Conservation (phyloP, 1,284 basidiomycete genomes). For the Serendipita sp. region DNA sequence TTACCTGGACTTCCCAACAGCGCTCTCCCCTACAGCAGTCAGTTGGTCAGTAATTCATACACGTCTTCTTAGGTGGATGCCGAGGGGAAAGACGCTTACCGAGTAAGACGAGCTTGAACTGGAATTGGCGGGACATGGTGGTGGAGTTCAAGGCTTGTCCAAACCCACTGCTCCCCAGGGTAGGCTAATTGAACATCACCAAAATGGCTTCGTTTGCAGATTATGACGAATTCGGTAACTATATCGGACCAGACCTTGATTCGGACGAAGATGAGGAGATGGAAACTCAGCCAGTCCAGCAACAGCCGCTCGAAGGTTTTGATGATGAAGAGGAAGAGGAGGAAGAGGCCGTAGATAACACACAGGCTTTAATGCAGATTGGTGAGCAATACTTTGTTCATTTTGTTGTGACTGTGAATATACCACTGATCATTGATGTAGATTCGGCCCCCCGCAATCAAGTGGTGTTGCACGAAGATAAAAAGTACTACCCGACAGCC, state of each 20-base stretch:
- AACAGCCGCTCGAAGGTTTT: conserved; percentile 59
- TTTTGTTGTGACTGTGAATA: neutral
- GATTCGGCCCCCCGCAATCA: conserved; percentile 47
- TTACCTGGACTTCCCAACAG: conserved; percentile 91
- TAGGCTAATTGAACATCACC: neutral
- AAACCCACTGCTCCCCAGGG: neutral
- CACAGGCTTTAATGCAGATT: conserved; percentile 64
- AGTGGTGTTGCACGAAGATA: conserved; percentile 90
- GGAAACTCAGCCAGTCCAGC: conserved; percentile 20
- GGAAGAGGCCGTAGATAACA: conserved; percentile 28
- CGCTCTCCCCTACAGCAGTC: conserved; percentile 65
- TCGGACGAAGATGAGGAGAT: conserved; percentile 65
- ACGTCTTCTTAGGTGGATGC: conserved; percentile 10
- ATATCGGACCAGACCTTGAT: conserved; percentile 84
- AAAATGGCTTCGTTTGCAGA: conserved; percentile 70
- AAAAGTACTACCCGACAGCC: conserved; percentile 94
- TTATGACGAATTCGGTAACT: conserved; percentile 89
- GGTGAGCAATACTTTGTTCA: conserved; percentile 6
- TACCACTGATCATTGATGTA: neutral
- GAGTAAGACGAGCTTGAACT: conserved; percentile 84
- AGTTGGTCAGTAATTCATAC: neutral
- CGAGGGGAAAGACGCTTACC: conserved; percentile 33
- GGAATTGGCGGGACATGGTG: conserved; percentile 51
- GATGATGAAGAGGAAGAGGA: conserved; percentile 44
- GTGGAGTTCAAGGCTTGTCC: neutral